Conservation (phyloP, 2,329 filamentous ascomycete species). For the Alternaria brassicicola region DNA sequence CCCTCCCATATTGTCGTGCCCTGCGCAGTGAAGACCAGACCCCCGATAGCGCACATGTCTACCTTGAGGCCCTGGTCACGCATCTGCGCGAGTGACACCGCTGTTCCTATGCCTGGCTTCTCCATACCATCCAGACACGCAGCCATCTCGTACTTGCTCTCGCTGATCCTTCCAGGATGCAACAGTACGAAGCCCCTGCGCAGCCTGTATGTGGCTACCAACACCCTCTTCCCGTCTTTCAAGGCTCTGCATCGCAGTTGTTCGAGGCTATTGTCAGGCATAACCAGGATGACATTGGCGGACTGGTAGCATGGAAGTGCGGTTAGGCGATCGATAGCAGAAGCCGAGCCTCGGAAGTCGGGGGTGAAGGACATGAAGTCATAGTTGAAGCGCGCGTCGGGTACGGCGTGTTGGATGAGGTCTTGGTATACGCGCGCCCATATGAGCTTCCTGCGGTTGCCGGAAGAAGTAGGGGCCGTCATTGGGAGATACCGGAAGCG, state of each 20-base stretch:
- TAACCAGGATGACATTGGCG: slow-evolving; percentile 48
- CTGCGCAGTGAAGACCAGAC: slow-evolving; percentile 48
- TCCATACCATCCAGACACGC: slow-evolving; percentile 55
- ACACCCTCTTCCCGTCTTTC: slow-evolving; percentile 49
- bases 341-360: slow-evolving; percentile 50
- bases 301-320: slow-evolving; percentile 42
- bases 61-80: slow-evolving; percentile 34
- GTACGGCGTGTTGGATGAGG: slow-evolving; percentile 49
- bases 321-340: slow-evolving; percentile 42
- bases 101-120: slow-evolving; percentile 43
- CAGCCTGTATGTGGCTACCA: slow-evolving; percentile 53
- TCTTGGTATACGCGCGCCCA: slow-evolving; percentile 44
- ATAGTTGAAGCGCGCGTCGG: slow-evolving; percentile 53
- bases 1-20: slow-evolving; percentile 53
- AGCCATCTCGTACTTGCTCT: slow-evolving; percentile 39
- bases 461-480: slow-evolving; percentile 18
- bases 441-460: slow-evolving; percentile 26
- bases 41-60: slow-evolving; percentile 51
- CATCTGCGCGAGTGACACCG: slow-evolving; percentile 47
- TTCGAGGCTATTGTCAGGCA: slow-evolving; percentile 55
- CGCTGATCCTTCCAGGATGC: slow-evolving; percentile 44
- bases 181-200: slow-evolving; percentile 52
- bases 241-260: slow-evolving; percentile 48
- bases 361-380: slow-evolving; percentile 54
- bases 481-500: slow-evolving; percentile 13